Evolutionary conservation across 768 basidiomycete species (phyloP).

Genomic region (Neoboletus brunneissimus): DNA sequence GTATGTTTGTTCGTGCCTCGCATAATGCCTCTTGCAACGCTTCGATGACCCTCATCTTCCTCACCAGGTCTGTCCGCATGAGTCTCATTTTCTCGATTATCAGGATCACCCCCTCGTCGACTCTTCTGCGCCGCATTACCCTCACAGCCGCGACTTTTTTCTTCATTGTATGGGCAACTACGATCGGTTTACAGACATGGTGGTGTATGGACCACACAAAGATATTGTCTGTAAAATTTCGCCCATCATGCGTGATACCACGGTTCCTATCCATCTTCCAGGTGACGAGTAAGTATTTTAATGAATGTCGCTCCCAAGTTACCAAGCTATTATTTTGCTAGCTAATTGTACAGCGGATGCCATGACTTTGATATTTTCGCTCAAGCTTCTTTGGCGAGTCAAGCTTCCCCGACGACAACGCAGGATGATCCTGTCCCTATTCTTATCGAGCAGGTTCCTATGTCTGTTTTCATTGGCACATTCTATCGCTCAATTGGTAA

Average conservation of each 20-base stretch:
- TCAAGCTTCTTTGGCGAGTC: conserved; percentile 17
- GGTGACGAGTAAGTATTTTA: conserved; percentile 1
- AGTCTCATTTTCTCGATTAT: conserved; percentile 15
- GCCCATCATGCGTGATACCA: neutral
- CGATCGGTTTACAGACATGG: conserved; percentile 8
- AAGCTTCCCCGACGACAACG: conserved; percentile 15
- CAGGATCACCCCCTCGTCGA: conserved; percentile 1
- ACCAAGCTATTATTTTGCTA: neutral
- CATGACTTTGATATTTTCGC: neutral
- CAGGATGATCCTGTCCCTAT: conserved; percentile 16
- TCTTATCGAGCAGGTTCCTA: conserved; percentile 10
- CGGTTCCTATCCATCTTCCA: conserved; percentile 4
- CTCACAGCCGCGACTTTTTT: neutral
- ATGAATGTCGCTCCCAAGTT: no score
- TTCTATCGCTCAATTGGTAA: neutral
- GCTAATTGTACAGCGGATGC: conserved; percentile 6
- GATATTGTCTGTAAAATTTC: neutral
- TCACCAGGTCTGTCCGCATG: conserved; percentile 19
- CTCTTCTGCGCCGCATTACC: neutral
- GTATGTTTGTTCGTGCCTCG: neutral
- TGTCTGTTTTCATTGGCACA: conserved; percentile 1
- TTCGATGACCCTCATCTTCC: neutral
- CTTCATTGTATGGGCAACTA: conserved; percentile 2
- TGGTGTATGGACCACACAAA: conserved; percentile 1
- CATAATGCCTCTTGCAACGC: no score